Evolutionary conservation across 148 eudicot species (phyloP).

Genomic region (Vaccinium corymbosum): DNA sequence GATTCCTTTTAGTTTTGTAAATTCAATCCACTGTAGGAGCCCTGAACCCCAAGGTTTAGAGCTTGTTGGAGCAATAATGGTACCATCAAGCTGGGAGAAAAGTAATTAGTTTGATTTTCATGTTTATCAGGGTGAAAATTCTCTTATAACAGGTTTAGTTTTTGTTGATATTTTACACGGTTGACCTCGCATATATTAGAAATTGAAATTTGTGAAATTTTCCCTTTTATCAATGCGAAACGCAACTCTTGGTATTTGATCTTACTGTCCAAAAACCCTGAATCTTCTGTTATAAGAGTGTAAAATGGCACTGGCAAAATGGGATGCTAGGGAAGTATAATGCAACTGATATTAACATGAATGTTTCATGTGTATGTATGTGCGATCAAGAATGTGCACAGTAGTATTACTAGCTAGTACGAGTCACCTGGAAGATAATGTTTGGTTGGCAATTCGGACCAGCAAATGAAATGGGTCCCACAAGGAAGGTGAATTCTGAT

Average conservation of each 20-base stretch:
- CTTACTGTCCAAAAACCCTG: neutral
- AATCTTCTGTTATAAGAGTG: neutral
- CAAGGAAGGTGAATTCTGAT: constrained; percentile 57
- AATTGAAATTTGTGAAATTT: neutral
- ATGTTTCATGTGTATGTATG: neutral
- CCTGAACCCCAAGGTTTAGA: constrained; percentile 59
- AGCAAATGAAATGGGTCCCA: constrained; percentile 84
- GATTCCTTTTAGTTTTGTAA: constrained; percentile 74
- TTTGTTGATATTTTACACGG: neutral
- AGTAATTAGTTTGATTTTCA: neutral
- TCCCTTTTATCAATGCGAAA: neutral
- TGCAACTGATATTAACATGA: neutral
- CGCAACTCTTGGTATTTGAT: neutral
- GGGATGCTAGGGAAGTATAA: neutral
- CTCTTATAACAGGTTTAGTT: neutral
- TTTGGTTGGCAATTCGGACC: constrained; percentile 70
- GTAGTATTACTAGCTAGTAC: neutral
- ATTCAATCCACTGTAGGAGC: constrained; percentile 71
- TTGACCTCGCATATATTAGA: neutral
- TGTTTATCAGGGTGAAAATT: neutral
- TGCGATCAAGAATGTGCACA: neutral
- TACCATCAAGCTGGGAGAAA: constrained; percentile 51
- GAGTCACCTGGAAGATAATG: constrained; percentile 72
- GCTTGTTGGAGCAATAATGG: constrained; percentile 69
- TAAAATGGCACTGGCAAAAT: neutral